Evolutionary conservation across 2,329 filamentous ascomycete species (phyloP).

Genomic region (Aspergillus fructus): DNA sequence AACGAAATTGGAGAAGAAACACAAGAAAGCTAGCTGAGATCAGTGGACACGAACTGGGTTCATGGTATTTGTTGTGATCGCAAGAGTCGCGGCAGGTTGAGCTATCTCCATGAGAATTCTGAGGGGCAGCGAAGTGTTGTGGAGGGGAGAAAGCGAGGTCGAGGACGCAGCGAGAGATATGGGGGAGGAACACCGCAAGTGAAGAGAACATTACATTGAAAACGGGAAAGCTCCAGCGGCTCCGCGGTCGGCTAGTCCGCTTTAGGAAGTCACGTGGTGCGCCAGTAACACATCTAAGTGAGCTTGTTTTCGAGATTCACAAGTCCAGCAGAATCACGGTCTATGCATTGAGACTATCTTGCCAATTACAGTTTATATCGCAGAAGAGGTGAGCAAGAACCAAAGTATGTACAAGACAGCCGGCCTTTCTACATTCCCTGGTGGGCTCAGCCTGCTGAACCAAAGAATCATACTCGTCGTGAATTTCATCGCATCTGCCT

Average conservation of each 20-base stretch:
- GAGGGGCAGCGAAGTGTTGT: background rate
- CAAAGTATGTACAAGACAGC: conserved; percentile 11
- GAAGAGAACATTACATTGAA: background rate
- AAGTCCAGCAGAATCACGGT: background rate
- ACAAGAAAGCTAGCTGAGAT: conserved; percentile 12
- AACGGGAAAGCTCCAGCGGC: background rate
- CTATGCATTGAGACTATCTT: background rate
- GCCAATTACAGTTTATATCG: background rate
- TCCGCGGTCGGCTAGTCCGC: background rate
- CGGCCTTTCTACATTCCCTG: conserved; percentile 5
- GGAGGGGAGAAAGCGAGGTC: background rate
- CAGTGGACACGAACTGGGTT: conserved; percentile 15
- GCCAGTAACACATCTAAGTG: background rate
- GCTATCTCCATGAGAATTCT: conserved; percentile 12
- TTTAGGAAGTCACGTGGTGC: background rate
- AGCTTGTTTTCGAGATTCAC: background rate
- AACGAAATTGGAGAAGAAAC: conserved; percentile 5
- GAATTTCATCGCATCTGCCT: background rate
- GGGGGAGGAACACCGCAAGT: background rate
- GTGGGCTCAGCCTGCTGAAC: conserved; percentile 5
- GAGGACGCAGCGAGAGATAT: background rate
- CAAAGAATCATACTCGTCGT: background rate
- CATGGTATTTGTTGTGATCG: conserved; percentile 12
- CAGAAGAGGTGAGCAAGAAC: conserved; percentile 3
- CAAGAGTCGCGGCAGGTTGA: conserved; percentile 10